phyloP scores from a whole-genome alignment of 106 monocot species.

The Cymbidium sinense region DNA sequence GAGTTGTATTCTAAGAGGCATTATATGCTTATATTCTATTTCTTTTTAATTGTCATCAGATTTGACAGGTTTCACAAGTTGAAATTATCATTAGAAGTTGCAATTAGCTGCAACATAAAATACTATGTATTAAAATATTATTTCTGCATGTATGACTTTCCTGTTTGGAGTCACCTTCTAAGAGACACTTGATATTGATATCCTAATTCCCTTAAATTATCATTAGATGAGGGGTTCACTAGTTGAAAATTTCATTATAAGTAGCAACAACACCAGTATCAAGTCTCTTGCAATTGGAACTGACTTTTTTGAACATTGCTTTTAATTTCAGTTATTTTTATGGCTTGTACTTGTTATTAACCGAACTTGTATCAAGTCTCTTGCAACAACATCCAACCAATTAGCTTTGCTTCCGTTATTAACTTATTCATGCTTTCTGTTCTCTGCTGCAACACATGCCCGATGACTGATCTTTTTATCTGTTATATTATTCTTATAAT shows the following conservation, averaged over 20 bases:
- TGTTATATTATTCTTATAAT: background rate
- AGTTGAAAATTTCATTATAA: background rate
- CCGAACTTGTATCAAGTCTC: background rate
- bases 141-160: background rate
- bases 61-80: too few relatives aligned
- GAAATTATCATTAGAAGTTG: too few relatives aligned
- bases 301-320: background rate
- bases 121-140: too few relatives aligned
- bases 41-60: background rate
- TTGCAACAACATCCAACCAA: background rate
- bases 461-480: too few relatives aligned
- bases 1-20: background rate
- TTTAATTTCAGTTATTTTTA: background rate
- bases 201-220: background rate
- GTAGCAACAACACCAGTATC: background rate
- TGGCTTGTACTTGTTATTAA: background rate
- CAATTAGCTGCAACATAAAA: too few relatives aligned
- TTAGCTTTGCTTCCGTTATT: background rate
- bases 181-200: background rate
- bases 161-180: background rate
- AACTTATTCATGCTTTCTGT: too few relatives aligned
- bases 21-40: background rate
- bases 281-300: background rate
- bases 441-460: too few relatives aligned
- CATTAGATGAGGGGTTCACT: background rate